phyloP scores from a whole-genome alignment of 768 basidiomycete genomes.

The Fibroporia radiculosa region DNA sequence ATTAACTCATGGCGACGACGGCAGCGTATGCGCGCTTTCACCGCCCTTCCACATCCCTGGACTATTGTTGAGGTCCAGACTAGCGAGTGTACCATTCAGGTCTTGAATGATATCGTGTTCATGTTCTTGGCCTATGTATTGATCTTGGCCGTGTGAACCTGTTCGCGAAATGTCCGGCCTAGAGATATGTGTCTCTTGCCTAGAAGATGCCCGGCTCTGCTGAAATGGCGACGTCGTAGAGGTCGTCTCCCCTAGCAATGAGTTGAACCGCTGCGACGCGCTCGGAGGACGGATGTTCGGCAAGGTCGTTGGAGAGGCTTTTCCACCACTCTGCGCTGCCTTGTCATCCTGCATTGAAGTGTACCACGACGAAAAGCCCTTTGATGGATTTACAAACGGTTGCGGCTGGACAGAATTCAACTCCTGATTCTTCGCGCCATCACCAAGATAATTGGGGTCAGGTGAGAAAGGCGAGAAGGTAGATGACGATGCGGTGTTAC shows the following conservation, averaged over 20 bases:
- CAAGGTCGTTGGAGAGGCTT: conserved; percentile 34
- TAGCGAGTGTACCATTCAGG: conserved; percentile 70
- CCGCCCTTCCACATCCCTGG: conserved; percentile 27
- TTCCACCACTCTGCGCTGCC: conserved; percentile 23
- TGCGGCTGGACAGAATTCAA: conserved; percentile 30
- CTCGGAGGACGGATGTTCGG: conserved; percentile 31
- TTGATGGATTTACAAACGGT: conserved; percentile 38
- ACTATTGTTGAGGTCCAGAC: conserved; percentile 49
- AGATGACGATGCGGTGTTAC: conserved; percentile 7
- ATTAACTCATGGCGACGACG: conserved; percentile 2
- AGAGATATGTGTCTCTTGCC: conserved; percentile 28
- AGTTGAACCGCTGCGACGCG: conserved; percentile 36
- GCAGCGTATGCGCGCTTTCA: conserved; percentile 12
- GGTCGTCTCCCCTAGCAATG: conserved; percentile 38
- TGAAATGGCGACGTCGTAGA: conserved; percentile 15
- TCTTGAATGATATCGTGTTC: conserved; percentile 56
- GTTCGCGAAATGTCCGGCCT: conserved; percentile 15
- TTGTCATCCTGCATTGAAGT: conserved; percentile 35
- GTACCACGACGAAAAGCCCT: conserved; percentile 46
- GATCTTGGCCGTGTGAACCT: conserved; percentile 12
- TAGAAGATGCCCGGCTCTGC: conserved; percentile 31
- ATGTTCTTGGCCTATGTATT: conserved; percentile 13
- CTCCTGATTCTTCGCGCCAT: conserved; percentile 31
- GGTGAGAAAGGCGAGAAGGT: conserved; percentile 76
- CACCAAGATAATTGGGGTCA: conserved; percentile 46